A percentile compares a stretch with the other conserved stretches of the same genome.
Conservation (phyloP, 2,329 filamentous ascomycete species). For the Cladosporium sphaerospermum region DNA sequence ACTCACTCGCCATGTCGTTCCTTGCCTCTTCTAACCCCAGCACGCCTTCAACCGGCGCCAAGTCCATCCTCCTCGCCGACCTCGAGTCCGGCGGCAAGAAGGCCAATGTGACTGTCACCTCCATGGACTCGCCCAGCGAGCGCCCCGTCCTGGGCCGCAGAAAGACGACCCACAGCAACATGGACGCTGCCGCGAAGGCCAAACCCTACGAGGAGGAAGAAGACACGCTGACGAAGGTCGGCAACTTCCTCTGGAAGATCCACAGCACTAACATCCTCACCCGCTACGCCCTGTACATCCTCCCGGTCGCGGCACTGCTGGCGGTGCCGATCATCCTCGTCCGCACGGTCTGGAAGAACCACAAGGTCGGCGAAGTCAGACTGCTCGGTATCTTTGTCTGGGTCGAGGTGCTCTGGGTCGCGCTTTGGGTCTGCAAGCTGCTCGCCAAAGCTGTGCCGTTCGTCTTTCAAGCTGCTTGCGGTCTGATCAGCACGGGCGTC, state of each 20-base stretch:
- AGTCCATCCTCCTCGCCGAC: conserved; percentile 11
- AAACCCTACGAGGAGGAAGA: conserved; percentile 36
- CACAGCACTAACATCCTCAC: conserved; percentile 58
- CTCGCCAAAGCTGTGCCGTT: conserved; percentile 55
- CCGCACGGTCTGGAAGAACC: conserved; percentile 25
- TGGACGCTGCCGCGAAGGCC: conserved; percentile 12
- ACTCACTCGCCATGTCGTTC: not conserved
- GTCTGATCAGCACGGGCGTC: conserved; percentile 63
- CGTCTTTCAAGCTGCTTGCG: conserved; percentile 62
- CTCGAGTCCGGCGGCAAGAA: conserved; percentile 17
- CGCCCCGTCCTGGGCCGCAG: conserved; percentile 18
- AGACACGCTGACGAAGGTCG: conserved; percentile 57
- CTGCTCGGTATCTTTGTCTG: conserved; percentile 61
- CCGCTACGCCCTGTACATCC: conserved; percentile 62
- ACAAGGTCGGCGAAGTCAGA: conserved; percentile 29
- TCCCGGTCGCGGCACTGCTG: conserved; percentile 57
- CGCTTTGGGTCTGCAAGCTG: conserved; percentile 62
- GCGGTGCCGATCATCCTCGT: conserved; percentile 55
- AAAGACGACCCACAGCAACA: conserved; percentile 16
- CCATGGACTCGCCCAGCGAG: conserved; percentile 14
- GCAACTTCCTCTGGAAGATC: conserved; percentile 59
- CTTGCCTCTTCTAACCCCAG: conserved; percentile 2
- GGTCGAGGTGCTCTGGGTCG: conserved; percentile 65
- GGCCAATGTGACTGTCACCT: conserved; percentile 14
- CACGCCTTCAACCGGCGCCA: conserved; percentile 2